Conservation (phyloP, 139 green algal species). For the Chlorella vulgaris region DNA sequence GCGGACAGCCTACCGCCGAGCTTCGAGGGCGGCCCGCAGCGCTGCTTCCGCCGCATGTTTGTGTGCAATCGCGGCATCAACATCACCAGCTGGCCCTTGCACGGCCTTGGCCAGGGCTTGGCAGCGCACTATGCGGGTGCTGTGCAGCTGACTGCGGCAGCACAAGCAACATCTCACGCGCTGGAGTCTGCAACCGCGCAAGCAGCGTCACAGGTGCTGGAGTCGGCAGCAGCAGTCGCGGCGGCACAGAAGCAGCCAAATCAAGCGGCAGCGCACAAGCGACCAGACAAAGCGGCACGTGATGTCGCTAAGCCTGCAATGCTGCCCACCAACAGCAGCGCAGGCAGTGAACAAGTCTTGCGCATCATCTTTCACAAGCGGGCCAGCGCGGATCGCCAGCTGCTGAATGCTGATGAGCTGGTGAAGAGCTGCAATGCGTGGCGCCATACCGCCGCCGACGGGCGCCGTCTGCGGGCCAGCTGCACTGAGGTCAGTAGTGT, state of each 20-base stretch:
- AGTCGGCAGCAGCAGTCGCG: neutral
- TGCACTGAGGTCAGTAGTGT: conserved; percentile 1
- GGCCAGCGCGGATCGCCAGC: neutral
- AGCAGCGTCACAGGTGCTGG: neutral
- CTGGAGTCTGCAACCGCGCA: neutral
- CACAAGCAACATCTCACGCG: neutral
- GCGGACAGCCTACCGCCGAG: neutral
- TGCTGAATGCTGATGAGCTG: conserved; percentile 20
- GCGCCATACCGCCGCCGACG: neutral
- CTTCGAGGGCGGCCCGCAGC: conserved; percentile 17
- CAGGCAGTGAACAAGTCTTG: neutral
- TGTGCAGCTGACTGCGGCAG: neutral
- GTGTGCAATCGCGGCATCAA: conserved; percentile 3
- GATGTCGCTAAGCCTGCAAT: no score
- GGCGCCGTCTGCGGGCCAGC: neutral
- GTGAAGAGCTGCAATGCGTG: neutral
- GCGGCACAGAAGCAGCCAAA: no score
- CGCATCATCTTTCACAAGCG: conserved; percentile 4
- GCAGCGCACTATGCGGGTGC: neutral
- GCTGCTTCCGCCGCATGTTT: conserved; percentile 17
- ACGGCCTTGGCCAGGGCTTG: conserved; percentile 3
- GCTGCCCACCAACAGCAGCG: neutral
- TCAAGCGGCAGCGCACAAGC: no score
- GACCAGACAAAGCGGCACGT: no score
- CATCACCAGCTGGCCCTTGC: conserved; percentile 9